phyloP scores from a whole-genome alignment of 1,139 yeast species.

The Pichia sp. region DNA sequence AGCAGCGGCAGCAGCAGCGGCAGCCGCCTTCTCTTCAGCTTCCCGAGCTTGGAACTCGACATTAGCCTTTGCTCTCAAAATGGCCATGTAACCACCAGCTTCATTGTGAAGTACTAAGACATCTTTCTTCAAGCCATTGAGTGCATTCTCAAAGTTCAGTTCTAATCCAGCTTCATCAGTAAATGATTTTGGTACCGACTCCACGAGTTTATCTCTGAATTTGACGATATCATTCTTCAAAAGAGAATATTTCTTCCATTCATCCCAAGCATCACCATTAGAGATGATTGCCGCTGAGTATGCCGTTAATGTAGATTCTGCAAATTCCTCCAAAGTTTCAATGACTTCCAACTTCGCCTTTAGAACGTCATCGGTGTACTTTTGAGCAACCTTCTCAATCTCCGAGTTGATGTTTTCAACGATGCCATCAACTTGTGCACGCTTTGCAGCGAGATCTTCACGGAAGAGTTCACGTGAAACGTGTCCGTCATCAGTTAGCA shows the following conservation, averaged over 20 bases:
- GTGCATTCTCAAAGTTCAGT: slow-evolving; percentile 46
- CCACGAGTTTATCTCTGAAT: slow-evolving; percentile 48
- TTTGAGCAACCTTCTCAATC: slow-evolving; percentile 30
- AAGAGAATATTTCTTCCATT: slow-evolving; percentile 60
- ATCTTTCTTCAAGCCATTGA: slow-evolving; percentile 54
- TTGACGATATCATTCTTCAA: slow-evolving; percentile 49
- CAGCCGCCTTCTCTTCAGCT: slow-evolving; percentile 17
- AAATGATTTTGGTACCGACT: slow-evolving; percentile 37
- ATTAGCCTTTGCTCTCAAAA: slow-evolving; percentile 77
- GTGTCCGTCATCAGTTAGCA: slow-evolving; percentile 26
- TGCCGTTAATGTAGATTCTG: slow-evolving; percentile 57
- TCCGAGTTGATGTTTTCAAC: slow-evolving; percentile 33
- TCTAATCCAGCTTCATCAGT: slow-evolving; percentile 21
- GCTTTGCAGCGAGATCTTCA: slow-evolving; percentile 32
- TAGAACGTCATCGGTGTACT: slow-evolving; percentile 37
- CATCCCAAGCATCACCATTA: slow-evolving; percentile 40
- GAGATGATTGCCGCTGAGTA: slow-evolving; percentile 32
- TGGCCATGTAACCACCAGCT: slow-evolving; percentile 61
- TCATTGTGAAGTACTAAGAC: slow-evolving; percentile 57
- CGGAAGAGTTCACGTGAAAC: slow-evolving; percentile 56
- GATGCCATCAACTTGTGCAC: slow-evolving; percentile 31
- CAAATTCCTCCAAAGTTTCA: slow-evolving; percentile 64
- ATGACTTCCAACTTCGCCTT: slow-evolving; percentile 45
- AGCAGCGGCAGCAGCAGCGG: too few species aligned
- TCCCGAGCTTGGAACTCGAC: slow-evolving; percentile 72